These are phyloP conservation scores for Infundibulicybe gibba DNA, from an alignment of 768 basidiomycete species.

Conservation along the genomic window DNA sequence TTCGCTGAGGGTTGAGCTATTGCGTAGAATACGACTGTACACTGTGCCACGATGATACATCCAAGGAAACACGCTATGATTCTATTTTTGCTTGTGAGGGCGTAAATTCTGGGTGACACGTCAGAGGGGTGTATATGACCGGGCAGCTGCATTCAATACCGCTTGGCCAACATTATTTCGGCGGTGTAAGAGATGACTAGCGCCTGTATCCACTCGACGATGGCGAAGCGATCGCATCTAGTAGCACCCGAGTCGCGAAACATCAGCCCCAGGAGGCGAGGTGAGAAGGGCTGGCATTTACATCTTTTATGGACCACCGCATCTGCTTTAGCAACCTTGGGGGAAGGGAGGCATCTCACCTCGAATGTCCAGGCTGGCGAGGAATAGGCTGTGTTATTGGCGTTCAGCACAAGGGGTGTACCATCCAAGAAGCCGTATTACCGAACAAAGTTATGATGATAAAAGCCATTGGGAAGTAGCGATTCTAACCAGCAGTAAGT, in stretches of 20 bases:
- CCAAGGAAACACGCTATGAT: not conserved
- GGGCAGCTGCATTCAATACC: not conserved
- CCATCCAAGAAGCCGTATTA: not conserved
- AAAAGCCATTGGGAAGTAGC: not conserved
- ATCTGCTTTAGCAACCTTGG: not conserved
- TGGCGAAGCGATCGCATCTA: constrained; percentile 1
- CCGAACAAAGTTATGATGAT: not conserved
- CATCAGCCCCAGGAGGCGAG: not conserved
- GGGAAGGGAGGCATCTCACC: not conserved
- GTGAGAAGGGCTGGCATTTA: too few relatives aligned
- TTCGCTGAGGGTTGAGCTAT: not conserved
- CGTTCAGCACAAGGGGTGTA: not conserved
- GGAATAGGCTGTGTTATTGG: not conserved
- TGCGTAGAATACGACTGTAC: not conserved
- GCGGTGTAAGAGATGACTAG: not conserved
- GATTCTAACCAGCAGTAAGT: not conserved
- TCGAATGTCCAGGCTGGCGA: not conserved
- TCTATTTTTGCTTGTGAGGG: not conserved
- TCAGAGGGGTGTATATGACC: too few relatives aligned
- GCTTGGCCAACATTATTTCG: not conserved
- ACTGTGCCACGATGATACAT: not conserved
- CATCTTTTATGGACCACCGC: too few relatives aligned
- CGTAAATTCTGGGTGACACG: not conserved
- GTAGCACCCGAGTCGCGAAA: not conserved
- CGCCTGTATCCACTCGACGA: constrained; percentile 3